Base-by-base conservation (phyloP, 1,139 yeast genomes). In the Blastobotrys arbuscula region DNA sequence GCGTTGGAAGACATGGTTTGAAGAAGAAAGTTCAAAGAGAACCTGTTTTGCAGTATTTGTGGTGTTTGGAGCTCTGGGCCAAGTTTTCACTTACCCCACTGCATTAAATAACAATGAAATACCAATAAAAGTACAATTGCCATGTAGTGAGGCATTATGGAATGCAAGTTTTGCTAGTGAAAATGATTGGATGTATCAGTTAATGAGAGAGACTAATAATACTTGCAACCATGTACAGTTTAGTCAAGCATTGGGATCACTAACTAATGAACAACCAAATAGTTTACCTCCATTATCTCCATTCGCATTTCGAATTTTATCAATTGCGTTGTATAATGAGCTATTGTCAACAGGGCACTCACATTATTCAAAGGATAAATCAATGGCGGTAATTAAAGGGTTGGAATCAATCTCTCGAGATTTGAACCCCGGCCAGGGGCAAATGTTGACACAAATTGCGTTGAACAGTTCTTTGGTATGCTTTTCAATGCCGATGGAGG, bases 91-190 rank as follows among this genome's bases (percentile, higher is more conserved):
- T 48, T 61, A 61, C 44, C 62, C 66, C 9, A 54, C 64, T 1
- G 54, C 60, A 3, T 50, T 64, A 19, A 40, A 53, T 26, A 57
- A 57, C 42, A 51, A 54, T 15, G 58, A 58, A 4, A 44, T 60
- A 16, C 61, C 60, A 7, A 49, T 50, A 21, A 53, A 55, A 40
- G 44, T 62, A 21, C 54, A 52, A 21, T 52, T 67, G 31, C 71
- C 71, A 3, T 65, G 70, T 53, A 58, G 65, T 1, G 71, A 67
- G 49, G 49, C 53, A 12, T 50, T 63, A 19, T 65, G 69, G 69
- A 61, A 58, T 47, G 44, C 64, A 13, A 31, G 54, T 8, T 59
- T 55, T 41, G 46, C 43, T n/a, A 49, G 53, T 2, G 63, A 59
- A 18, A 54, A 53, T 9, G 62, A 58, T 18, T 59, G 63, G 63